Conservation (phyloP, 495 filamentous ascomycete species). For the Penicillium subrubescens region DNA sequence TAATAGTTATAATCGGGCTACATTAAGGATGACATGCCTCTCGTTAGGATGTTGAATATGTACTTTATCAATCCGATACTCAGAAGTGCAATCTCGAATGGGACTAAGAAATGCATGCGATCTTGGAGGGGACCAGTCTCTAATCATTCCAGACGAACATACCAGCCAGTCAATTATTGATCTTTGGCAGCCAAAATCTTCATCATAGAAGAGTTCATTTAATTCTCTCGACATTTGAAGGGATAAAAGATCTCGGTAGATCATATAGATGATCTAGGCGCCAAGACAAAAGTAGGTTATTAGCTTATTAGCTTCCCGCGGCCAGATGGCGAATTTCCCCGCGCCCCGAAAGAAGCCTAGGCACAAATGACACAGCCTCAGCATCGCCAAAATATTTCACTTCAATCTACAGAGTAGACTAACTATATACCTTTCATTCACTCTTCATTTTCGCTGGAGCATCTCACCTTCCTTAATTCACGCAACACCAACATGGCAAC, state of each 20-base stretch:
- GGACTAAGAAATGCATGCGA: too few species aligned
- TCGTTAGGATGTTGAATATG: too few species aligned
- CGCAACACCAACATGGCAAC: conserved; percentile 13
- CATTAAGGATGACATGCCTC: too few species aligned
- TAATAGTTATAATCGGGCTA: too few species aligned
- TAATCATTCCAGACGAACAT: not conserved
- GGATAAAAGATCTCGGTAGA: not conserved
- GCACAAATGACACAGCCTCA: not conserved
- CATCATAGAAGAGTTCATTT: too few species aligned
- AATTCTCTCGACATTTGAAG: too few species aligned
- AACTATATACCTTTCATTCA: not conserved
- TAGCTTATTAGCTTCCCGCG: not conserved
- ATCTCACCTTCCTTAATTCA: not conserved
- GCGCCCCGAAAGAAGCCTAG: conserved; percentile 1
- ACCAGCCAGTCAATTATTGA: not conserved
- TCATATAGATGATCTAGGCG: not conserved
- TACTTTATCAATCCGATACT: too few species aligned
- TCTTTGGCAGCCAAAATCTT: not conserved
- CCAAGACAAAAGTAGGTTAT: not conserved
- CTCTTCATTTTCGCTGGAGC: not conserved
- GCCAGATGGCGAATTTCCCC: not conserved
- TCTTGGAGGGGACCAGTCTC: conserved; percentile 19
- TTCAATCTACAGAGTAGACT: not conserved
- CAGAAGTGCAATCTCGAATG: too few species aligned
- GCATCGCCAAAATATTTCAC: not conserved